A percentile compares a stretch with the other conserved stretches of the same genome.
phyloP scores from a whole-genome alignment of 495 filamentous ascomycete genomes.

The Cladorrhinum samala region DNA sequence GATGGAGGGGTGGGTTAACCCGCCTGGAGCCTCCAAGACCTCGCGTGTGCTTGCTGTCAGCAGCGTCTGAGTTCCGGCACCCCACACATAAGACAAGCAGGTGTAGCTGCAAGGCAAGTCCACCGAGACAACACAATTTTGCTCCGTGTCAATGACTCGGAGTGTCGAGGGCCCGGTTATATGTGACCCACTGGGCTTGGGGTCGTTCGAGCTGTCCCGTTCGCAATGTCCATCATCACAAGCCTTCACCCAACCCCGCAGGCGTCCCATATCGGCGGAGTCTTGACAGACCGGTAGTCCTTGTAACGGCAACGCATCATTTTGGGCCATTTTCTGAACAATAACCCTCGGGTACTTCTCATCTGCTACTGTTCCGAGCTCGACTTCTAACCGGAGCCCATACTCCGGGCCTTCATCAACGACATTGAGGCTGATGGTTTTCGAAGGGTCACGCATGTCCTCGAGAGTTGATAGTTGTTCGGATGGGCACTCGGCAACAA shows the following conservation, averaged over 20 bases:
- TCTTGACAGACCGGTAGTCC: background rate
- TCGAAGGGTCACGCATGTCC: background rate
- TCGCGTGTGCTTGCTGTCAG: background rate
- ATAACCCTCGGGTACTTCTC: constrained; percentile 3
- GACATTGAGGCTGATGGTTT: constrained; percentile 2
- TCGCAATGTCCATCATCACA: constrained; percentile 10
- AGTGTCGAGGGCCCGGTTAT: background rate
- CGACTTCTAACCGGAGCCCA: constrained; percentile 10
- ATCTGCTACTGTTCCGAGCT: background rate
- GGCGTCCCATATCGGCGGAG: background rate
- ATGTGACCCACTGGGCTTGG: background rate
- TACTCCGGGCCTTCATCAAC: constrained; percentile 12
- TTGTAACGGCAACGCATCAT: background rate
- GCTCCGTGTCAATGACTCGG: constrained; percentile 10
- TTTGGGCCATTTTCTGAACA: constrained; percentile 4
- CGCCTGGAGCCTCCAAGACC: constrained; percentile 5
- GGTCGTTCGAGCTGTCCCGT: background rate
- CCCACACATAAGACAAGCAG: constrained; percentile 18
- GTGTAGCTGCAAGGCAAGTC: constrained; percentile 6
- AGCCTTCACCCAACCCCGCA: constrained; percentile 3
- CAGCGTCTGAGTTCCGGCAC: constrained; percentile 1
- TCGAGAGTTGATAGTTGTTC: background rate
- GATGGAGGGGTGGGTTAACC: constrained; percentile 4
- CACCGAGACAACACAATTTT: constrained; percentile 1
- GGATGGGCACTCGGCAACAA: constrained; percentile 3